These are phyloP conservation scores for Cordyceps militaris DNA, from an alignment of 2,329 filamentous ascomycete species.

Conservation along the genomic window DNA sequence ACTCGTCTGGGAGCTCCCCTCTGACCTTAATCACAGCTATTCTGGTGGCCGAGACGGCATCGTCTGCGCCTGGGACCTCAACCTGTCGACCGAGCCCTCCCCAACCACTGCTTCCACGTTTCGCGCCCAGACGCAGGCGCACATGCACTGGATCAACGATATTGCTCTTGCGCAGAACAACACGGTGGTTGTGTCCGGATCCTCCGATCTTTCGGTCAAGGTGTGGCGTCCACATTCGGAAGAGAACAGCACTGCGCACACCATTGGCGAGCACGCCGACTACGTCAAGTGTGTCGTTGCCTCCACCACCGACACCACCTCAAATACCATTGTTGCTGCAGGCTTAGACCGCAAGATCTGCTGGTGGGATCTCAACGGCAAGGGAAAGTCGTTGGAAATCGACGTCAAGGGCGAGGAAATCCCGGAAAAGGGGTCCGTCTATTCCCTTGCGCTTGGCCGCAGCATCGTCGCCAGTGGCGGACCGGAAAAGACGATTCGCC, in stretches of 20 bases:
- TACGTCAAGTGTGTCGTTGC: constrained; percentile 93
- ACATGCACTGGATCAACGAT: constrained; percentile 96
- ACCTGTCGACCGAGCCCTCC: constrained; percentile 38
- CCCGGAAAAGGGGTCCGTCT: constrained; percentile 87
- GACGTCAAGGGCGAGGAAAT: constrained; percentile 77
- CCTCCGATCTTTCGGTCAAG: constrained; percentile 90
- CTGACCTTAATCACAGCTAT: constrained; percentile 52
- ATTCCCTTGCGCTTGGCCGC: constrained; percentile 74
- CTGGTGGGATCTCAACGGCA: constrained; percentile 88
- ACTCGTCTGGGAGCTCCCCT: constrained; percentile 8
- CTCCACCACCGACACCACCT: constrained; percentile 51
- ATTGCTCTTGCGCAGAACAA: constrained; percentile 74
- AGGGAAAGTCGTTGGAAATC: constrained; percentile 79
- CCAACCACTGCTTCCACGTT: constrained; percentile 47
- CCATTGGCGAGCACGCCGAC: constrained; percentile 88
- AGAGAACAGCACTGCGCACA: constrained; percentile 50
- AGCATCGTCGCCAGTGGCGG: constrained; percentile 86
- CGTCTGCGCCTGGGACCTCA: constrained; percentile 90
- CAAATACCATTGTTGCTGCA: constrained; percentile 87
- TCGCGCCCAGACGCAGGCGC: constrained; percentile 59
- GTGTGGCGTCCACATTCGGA: constrained; percentile 72
- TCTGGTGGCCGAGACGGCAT: constrained; percentile 93
- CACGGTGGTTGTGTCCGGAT: constrained; percentile 75
- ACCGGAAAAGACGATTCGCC: constrained; percentile 82
- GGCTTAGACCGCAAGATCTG: constrained; percentile 88